Base-by-base conservation (phyloP, 495 filamentous ascomycete species). In the Podospora comata region DNA sequence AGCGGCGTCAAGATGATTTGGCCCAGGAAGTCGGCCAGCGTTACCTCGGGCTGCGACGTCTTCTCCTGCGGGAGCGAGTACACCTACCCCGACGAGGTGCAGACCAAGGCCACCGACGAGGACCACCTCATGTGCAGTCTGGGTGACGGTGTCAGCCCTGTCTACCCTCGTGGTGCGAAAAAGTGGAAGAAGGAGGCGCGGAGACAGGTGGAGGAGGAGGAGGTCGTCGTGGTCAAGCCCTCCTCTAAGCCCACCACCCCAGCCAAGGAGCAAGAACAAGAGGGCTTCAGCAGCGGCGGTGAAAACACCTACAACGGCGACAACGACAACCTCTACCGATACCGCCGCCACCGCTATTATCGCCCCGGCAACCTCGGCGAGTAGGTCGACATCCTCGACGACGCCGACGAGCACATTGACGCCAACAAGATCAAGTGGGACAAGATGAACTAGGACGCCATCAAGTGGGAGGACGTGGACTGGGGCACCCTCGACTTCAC, bases 61-160 rank as follows among this genome's bases (percentile, higher is more conserved):
- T 85, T 83, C 75, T 82, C 81, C 34, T 86, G 84, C 77, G 59
- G 70, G 62, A 78, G 75, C 58, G 81, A 80, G 58, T 86, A 86
- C 76, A 82, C 83, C 77, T 54, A 68, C n/a, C 79, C 80, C 27
- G 73, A 85, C 26, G 83, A 86, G 65, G 60, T 79, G 64, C 80
- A 83, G 72, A 86, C 84, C 62, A 77, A 79, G 68, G 66, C 75
- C 30, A 81, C 81, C 65, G 3, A 26, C 5, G 72, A 77, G 71
- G 69, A 67, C 0, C 75, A 83, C 63, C 72, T 83, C 53, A 67
- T 78, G 64, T 76, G 74, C 68, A 82, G 80, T 65, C 75, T 84
- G 5, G 80, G 81, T 70, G 73, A 61, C 16, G 23, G 59, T 7
- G 13, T 48, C 39, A 48, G 39, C 15, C 59, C 59, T 6, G 19